A percentile compares a stretch with the other conserved stretches of the same genome.
phyloP scores from a whole-genome alignment of 129 eudicot genomes.

The Lonicera japonica region DNA sequence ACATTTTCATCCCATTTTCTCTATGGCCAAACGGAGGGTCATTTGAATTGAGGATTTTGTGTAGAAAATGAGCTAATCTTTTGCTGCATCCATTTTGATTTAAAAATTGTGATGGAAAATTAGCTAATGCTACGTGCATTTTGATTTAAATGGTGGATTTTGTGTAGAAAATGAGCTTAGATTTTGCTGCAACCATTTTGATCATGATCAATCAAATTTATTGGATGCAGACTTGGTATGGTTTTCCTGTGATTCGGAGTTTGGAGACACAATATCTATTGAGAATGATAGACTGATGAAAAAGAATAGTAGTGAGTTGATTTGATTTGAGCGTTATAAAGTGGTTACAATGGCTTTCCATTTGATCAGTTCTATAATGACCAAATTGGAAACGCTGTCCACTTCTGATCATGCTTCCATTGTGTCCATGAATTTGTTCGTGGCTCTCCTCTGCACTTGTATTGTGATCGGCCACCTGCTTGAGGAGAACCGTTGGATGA shows the following conservation, averaged over 20 bases:
- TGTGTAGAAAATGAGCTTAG: too few species aligned
- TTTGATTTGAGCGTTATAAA: neutral
- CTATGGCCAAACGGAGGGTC: too few species aligned
- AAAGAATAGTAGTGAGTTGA: neutral
- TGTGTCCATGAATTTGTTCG: constrained; percentile 63
- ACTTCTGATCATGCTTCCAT: constrained; percentile 53
- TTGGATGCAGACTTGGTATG: constrained; percentile 10
- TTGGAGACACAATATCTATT: neutral
- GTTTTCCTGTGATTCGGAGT: neutral
- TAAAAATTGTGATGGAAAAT: too few species aligned
- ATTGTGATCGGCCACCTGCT: constrained; percentile 64
- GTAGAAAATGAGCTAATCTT: too few species aligned
- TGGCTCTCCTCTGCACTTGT: constrained; percentile 67
- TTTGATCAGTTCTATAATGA: constrained; percentile 16
- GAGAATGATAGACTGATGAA: neutral
- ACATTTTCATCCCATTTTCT: too few species aligned
- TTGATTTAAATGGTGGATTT: too few species aligned
- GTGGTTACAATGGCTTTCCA: constrained; percentile 13
- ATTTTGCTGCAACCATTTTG: neutral
- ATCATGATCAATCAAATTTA: neutral
- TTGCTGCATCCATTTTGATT: too few species aligned
- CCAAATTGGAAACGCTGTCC: constrained; percentile 15
- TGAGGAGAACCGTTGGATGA: constrained; percentile 78
- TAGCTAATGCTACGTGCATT: too few species aligned
- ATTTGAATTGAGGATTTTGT: too few species aligned